Evolutionary conservation across 2,329 filamentous ascomycete genomes (phyloP), one percentile per base, ranked within the genome.

Genomic region (Talaromyces sp.): DNA sequence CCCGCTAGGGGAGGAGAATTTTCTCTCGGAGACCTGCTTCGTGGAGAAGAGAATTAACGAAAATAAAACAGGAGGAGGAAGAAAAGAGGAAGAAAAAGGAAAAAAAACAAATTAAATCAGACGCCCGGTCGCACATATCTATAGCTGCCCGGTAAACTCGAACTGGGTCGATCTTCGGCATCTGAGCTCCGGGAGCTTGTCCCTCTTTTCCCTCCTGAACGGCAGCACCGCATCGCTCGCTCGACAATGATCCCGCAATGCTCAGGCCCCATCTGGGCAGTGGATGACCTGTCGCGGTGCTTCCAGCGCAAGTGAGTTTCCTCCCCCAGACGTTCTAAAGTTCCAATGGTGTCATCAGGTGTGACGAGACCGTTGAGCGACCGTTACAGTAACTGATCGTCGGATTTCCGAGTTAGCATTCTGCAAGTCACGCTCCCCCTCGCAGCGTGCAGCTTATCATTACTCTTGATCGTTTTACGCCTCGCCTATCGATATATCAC

Each of bases 371-470:
- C 36, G 36, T 19, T 37, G 16, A 37, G 35, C 41, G 46, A 52
- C 49, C 33, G 44, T 48, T 49, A 36, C 44, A 48, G 45, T 43
- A 35, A 48, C 69, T 60, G 33, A 65, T 40, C 48, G 30, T 39
- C 42, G 40, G 30, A 49, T 46, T 49, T 55, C 58, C 17, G 22
- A 39, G 45, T 54, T 70, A 93, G 90, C 72, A 92, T 89, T 71
- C 82, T 96, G 49, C 87, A 90, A 73, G 85, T 90, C 55, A 78
- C 96, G 42, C 80, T 97, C 49, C 94, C 94, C 49, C 77, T 94
- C 55, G 75, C 86, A 56, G 80, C 88, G 52, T 84, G 91, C 71
- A 81, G 75, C 57, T 63, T 88, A 22, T 97, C 94, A 6, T 70
- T 92, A 60, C 69, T 89, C 47, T 80, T 86, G 62, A 82, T 96